phyloP scores from a whole-genome alignment of 768 basidiomycete species.

The Cantharellus anzutake region DNA sequence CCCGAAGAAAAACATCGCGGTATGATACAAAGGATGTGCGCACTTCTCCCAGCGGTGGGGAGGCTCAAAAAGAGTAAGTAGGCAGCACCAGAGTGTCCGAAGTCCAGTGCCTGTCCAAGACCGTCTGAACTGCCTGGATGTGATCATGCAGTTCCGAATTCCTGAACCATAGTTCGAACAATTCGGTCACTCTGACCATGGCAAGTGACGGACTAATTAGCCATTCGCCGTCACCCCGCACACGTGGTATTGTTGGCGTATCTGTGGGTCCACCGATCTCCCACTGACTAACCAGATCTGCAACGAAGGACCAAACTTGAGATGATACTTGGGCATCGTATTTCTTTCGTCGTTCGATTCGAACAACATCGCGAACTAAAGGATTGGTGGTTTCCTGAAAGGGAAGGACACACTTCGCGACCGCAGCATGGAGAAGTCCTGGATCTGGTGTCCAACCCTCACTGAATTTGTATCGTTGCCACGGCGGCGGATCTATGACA shows the following conservation, averaged over 20 bases:
- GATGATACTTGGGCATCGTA: background rate
- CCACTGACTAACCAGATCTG: too few species aligned
- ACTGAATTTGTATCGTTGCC: background rate
- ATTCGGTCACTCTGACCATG: background rate
- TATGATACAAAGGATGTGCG: background rate
- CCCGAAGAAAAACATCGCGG: background rate
- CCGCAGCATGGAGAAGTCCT: background rate
- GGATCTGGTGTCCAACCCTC: background rate
- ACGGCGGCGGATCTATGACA: conserved; percentile 24
- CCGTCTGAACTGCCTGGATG: background rate
- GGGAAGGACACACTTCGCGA: background rate
- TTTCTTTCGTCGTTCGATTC: background rate
- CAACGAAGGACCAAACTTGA: too few species aligned
- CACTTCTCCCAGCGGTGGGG: too few species aligned
- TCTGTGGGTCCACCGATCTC: background rate
- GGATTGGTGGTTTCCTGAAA: background rate
- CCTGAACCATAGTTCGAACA: background rate
- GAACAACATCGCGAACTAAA: background rate
- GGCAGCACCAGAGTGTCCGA: background rate
- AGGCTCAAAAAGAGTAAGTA: background rate
- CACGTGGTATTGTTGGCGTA: conserved; percentile 8
- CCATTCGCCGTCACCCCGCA: background rate
- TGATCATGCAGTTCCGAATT: background rate
- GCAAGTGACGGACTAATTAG: background rate
- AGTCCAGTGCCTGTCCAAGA: background rate